Conservation (phyloP, 345 rosid genomes). For the Pelargonium nanum region DNA sequence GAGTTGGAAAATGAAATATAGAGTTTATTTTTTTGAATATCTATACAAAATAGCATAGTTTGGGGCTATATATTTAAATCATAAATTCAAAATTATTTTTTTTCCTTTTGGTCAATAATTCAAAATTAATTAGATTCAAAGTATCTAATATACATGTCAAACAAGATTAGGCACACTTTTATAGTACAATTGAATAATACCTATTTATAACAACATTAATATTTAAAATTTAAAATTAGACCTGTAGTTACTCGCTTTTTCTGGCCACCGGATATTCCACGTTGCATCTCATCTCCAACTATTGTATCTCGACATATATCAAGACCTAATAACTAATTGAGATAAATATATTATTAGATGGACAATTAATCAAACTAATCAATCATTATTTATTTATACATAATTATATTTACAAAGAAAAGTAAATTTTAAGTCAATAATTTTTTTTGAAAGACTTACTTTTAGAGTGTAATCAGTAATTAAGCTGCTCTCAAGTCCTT, state of each 20-base stretch:
- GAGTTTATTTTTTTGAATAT: no score
- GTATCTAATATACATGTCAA: no score
- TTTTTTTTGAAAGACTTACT: constrained; percentile 23
- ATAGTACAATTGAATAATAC: no score
- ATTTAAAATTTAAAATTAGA: constrained; percentile 7
- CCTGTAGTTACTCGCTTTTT: constrained; percentile 85
- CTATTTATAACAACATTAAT: no score
- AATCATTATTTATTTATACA: neutral
- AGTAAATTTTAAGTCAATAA: neutral
- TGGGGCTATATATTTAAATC: no score
- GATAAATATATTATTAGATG: neutral
- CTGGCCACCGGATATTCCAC: constrained; percentile 91
- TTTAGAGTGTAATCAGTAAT: constrained; percentile 85
- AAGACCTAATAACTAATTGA: constrained; percentile 58
- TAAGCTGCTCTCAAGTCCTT: constrained; percentile 64
- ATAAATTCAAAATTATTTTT: no score
- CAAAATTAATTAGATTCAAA: no score
- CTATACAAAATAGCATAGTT: no score
- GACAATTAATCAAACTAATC: neutral
- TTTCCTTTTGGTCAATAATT: no score
- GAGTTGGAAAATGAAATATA: no score
- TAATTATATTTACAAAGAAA: neutral
- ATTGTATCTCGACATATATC: constrained; percentile 73
- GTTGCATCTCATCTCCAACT: constrained; percentile 67
- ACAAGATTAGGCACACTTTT: no score